phyloP scores from a whole-genome alignment of 1,284 basidiomycete species.

The Agaricales sp. region DNA sequence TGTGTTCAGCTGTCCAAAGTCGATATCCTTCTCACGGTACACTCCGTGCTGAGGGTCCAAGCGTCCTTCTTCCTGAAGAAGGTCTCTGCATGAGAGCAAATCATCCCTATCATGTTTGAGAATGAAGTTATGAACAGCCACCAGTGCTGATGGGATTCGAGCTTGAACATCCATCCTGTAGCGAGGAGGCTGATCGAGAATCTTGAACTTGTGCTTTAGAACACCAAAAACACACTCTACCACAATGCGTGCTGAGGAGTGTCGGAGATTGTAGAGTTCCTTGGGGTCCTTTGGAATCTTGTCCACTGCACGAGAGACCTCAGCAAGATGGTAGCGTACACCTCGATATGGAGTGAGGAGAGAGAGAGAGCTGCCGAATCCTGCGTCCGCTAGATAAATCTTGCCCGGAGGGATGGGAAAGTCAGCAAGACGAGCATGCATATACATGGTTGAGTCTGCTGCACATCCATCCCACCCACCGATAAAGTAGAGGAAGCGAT shows the following conservation, averaged over 20 bases:
- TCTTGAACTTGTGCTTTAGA: conserved; percentile 19
- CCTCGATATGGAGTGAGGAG: conserved; percentile 23
- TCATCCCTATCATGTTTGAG: conserved; percentile 9
- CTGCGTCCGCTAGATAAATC: conserved; percentile 29
- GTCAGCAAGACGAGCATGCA: conserved; percentile 15
- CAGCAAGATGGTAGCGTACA: conserved; percentile 22
- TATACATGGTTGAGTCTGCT: conserved; percentile 21
- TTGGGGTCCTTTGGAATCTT: conserved; percentile 16
- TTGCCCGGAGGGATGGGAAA: conserved; percentile 20
- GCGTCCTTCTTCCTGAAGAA: not conserved
- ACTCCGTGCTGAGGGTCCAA: not conserved
- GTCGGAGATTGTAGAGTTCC: conserved; percentile 24
- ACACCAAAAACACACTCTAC: conserved; percentile 30
- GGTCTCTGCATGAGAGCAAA: too few relatives aligned
- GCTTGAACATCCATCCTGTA: conserved; percentile 19
- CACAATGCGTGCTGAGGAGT: conserved; percentile 24
- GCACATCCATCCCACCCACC: conserved; percentile 27
- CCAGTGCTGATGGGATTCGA: conserved; percentile 18
- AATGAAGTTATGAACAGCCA: conserved; percentile 14
- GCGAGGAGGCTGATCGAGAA: conserved; percentile 15
- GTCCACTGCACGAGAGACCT: conserved; percentile 19
- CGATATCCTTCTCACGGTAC: not conserved
- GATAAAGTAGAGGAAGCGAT: conserved; percentile 22
- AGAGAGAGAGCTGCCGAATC: conserved; percentile 21
- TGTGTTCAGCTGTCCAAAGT: too few relatives aligned